Evolutionary conservation across 345 rosid genomes (phyloP), one percentile per base, ranked within the genome.

Genomic region (Ricinus communis): DNA sequence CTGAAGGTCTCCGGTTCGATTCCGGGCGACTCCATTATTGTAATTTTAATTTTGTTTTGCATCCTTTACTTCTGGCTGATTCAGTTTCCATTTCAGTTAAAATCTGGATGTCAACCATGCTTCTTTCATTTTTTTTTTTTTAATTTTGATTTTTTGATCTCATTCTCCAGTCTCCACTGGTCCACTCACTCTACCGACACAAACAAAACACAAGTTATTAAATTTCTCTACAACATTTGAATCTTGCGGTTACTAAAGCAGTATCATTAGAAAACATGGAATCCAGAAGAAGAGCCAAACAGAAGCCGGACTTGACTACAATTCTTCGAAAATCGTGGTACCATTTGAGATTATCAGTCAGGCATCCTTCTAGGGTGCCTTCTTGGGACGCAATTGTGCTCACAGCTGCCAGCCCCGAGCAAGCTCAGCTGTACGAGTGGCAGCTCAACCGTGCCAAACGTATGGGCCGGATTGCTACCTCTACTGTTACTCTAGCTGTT

Each of bases 331-430:
- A 90, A 71, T 87, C 97, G 30, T 95, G 99, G 99, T 95, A 87
- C 87, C 98, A 88, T 83, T 82, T 95, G 25, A 65, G 98, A 41
- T 70, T 95, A 62, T 95, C 98, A 5, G 98, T 92, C 50, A 87
- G 98, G 49, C 96, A 92, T 76, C 92, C 98, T 0, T 63, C 93
- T 4, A 71, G 99, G 69, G 99, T 92, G 70, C 91, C 94, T 1
- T 92, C 99, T 3, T 95, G 99, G 99, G 97, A 95, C 68, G 97
- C 94, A 46, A 85, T 95, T 45, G 83, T 90, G n/a, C 93, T 95
- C 76, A 90, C 97, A 0, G 97, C 99, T 1, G 97, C 99, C 70
- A 95, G 99, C 77, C 99, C 97, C 33, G 93, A 95, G 77, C 97
- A 95, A 72, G 97, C 97, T 31, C 82, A 85, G 81, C 88, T 95